Base-by-base conservation (phyloP, 73 alveolate species). In the Symbiodinium natans region DNA sequence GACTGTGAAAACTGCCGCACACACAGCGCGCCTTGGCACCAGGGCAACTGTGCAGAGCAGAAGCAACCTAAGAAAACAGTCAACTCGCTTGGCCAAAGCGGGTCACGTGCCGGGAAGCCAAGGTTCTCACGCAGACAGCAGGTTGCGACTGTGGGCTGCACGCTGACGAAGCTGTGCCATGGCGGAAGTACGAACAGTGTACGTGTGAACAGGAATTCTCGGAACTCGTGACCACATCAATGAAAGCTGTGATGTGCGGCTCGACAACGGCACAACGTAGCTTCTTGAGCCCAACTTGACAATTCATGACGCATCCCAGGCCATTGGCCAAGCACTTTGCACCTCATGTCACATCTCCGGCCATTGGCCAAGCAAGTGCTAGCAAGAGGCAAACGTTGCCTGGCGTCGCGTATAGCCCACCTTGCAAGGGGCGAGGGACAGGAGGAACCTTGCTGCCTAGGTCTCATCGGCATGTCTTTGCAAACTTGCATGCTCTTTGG, bases 401-500 rank as follows among this genome's bases (percentile, higher is more conserved):
- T 63, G 80, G 80, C 80, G 80, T 63, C 80, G 80, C 38, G 80
- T 63, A 6, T 63, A 63, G 36, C 36, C 38, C 80, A 63, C 80
- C 80, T 63, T 4, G 80, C 80, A 6, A 7, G n/a, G n/a, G n/a
- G n/a, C n/a, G n/a, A n/a, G n/a, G n/a, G n/a, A n/a, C n/a, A n/a
- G n/a, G n/a, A n/a, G n/a, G n/a, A n/a, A n/a, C n/a, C n/a, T n/a
- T n/a, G n/a, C n/a, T n/a, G n/a, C n/a, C n/a, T n/a, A n/a, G n/a
- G n/a, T n/a, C n/a, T n/a, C n/a, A n/a, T n/a, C n/a, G n/a, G n/a
- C n/a, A n/a, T n/a, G n/a, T n/a, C n/a, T n/a, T n/a, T n/a, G n/a
- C n/a, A n/a, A n/a, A n/a, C n/a, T n/a, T n/a, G n/a, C n/a, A n/a
- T n/a, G n/a, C n/a, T n/a, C n/a, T n/a, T n/a, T n/a, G n/a, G n/a